phyloP scores from a whole-genome alignment of 2,329 filamentous ascomycete species.

The Neonectria ditissima region DNA sequence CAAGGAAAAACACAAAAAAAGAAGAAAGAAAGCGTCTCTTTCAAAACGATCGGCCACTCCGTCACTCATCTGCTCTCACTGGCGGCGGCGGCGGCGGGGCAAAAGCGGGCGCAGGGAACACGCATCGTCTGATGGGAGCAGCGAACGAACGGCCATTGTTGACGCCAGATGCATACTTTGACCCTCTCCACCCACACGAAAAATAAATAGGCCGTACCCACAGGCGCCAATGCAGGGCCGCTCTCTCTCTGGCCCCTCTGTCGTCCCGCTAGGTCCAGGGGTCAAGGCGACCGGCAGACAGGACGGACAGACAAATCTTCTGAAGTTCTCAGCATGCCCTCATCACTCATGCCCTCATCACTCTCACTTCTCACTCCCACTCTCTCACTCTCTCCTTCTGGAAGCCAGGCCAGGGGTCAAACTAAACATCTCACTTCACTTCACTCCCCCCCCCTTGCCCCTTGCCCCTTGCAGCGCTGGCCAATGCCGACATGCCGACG shows the following conservation, averaged over 20 bases:
- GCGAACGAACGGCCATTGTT: neutral
- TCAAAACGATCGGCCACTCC: neutral
- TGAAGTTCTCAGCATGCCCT: too few relatives aligned
- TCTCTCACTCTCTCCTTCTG: too few relatives aligned
- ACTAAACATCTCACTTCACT: neutral
- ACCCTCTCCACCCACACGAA: conserved; percentile 9
- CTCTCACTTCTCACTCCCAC: too few relatives aligned
- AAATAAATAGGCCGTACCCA: neutral
- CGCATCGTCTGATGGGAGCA: conserved; percentile 19
- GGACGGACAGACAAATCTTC: too few relatives aligned
- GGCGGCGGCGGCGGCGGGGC: neutral
- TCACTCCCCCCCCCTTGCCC: too few relatives aligned
- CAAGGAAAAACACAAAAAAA: too few relatives aligned
- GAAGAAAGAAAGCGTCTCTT: neutral
- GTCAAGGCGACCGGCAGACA: too few relatives aligned
- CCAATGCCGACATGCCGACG: conserved; percentile 34
- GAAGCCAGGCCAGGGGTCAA: too few relatives aligned
- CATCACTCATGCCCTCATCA: too few relatives aligned
- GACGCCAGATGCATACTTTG: neutral
- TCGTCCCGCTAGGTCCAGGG: conserved; percentile 1
- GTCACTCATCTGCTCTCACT: neutral
- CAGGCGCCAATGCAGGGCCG: neutral
- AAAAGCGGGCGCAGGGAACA: neutral
- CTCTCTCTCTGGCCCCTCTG: too few relatives aligned
- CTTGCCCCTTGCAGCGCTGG: conserved; percentile 3